A percentile compares a stretch with the other conserved stretches of the same genome.
phyloP scores from a whole-genome alignment of 768 basidiomycete species.

The Phylloporus sp. region DNA sequence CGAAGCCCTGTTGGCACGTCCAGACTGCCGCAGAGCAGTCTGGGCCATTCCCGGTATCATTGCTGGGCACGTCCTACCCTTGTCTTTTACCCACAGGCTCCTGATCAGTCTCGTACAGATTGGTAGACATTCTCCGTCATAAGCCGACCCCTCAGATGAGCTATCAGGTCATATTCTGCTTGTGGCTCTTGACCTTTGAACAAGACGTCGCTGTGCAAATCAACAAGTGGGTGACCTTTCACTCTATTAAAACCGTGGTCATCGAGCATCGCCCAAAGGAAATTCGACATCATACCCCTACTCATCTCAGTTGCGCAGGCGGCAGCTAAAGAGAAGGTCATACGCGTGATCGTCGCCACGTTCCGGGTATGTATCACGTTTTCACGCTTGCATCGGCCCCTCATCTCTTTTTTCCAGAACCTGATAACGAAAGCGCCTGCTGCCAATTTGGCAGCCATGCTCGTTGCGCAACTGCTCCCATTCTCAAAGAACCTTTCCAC shows the following conservation, averaged over 20 bases:
- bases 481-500: constrained; percentile 78
- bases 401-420: constrained; percentile 48
- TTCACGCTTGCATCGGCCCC: neutral
- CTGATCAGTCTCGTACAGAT: constrained; percentile 37
- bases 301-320: constrained; percentile 79
- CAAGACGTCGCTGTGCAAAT: constrained; percentile 77
- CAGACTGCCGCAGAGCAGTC: constrained; percentile 71
- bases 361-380: constrained; percentile 55
- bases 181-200: constrained; percentile 95
- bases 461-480: constrained; percentile 80
- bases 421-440: constrained; percentile 83
- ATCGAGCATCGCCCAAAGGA: constrained; percentile 42
- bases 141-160: constrained; percentile 89
- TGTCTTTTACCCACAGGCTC: neutral
- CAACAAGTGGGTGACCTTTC: constrained; percentile 59
- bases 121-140: constrained; percentile 77
- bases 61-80: constrained; percentile 45
- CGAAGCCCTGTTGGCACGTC: constrained; percentile 77
- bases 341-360: constrained; percentile 87
- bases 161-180: constrained; percentile 88
- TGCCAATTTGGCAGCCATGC: constrained; percentile 89
- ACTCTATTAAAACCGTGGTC: neutral
- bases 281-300: constrained; percentile 83
- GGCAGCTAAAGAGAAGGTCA: constrained; percentile 96
- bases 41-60: constrained; percentile 73